Base-by-base conservation (phyloP, 495 filamentous ascomycete species). In the Aspergillus mulundensis region DNA sequence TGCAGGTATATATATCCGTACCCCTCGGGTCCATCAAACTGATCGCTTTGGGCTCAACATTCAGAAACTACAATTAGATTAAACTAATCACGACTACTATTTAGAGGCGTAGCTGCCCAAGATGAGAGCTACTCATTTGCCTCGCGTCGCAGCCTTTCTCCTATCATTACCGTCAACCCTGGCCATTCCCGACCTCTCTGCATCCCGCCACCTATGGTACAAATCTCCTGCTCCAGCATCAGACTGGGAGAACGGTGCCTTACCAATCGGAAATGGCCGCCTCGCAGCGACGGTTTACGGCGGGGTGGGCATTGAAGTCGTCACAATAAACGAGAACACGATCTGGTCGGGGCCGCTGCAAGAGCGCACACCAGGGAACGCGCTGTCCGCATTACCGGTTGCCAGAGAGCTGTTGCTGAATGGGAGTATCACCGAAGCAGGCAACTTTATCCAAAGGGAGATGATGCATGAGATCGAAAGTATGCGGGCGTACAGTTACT, bases 281-380 rank as follows among this genome's bases (percentile, higher is more conserved):
- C 61, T 80, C 16, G 78, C 71, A 0, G 74, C 66, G 23, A 59
- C 71, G 32, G 58, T 81, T 18, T 73, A 64, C 52, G 77, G 76
- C 8, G 58, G 63, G n/a, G 50, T 21, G 14, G 2, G 54, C 2
- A 60, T 57, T n/a, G 76, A 78, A 53, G 62, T 69, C 24, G 20
- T 78, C 11, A 58, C 62, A 15, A 50, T 79, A 24, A 80, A 78
- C 47, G 77, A 81, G 57, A 70, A 79, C 54, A 74, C 74, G 24
- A 61, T 78, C 42, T 78, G 73, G 77, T 70, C 62, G 44, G 77
- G 76, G 12, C 63, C 61, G 20, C 64, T 62, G 25, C 57, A 69
- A 53, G 63, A 77, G 41, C 69, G 76, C 5, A 66, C 68, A 23
- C 73, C 71, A 30, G 61, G 58, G 0, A 54, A 61, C 11, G 61